Evolutionary conservation across 441 rosid species (phyloP), one percentile per base, ranked within the genome.

Genomic region (Croton laevigatus): DNA sequence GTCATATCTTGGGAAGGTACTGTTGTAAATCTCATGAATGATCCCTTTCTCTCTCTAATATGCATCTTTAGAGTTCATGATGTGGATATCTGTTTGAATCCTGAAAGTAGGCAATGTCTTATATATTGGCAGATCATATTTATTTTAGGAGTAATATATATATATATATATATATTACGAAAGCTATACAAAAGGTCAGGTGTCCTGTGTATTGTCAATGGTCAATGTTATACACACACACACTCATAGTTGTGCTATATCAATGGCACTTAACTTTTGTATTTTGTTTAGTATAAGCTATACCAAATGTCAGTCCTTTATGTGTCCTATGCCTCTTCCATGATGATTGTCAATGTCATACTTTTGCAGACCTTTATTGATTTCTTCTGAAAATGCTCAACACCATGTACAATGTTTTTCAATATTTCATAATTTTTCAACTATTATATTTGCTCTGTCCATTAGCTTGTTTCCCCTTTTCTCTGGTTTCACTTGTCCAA

Each of bases 1-100:
- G 98, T 94, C 94, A 70, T 84, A 81, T 71, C 90, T 95, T 73
- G 98, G 99, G 61, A 89, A 92, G 98, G 99, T 92, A 85, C 52
- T 69, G 36, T 59, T 22, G 46, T 68, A 48, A 36, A 27, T 40
- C 68, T 62, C 63, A 71, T 19, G 48, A 52, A 17, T 75, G 19
- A 8, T 27, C 42, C 54, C 49, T 17, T 62, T 57, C 62, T 17
- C 22, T 34, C 58, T 65, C 55, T 9, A 44, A 11, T 23, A 54
- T 54, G 22, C 44, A 4, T 54, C 42, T 40, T 9, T 11, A 17
- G 54, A 20, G 9, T 57, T 8, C 44, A 42, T 37, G 23, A 57
- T 22, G 20, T 23, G 19, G 22, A 57, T 42, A 54, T 48, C 17
- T 23, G 13, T 57, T 42, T 16, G 3, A 37, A 44, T 54, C 42